phyloP scores from a whole-genome alignment of 2,329 filamentous ascomycete genomes.

The Davidsoniella neocaledoniae region DNA sequence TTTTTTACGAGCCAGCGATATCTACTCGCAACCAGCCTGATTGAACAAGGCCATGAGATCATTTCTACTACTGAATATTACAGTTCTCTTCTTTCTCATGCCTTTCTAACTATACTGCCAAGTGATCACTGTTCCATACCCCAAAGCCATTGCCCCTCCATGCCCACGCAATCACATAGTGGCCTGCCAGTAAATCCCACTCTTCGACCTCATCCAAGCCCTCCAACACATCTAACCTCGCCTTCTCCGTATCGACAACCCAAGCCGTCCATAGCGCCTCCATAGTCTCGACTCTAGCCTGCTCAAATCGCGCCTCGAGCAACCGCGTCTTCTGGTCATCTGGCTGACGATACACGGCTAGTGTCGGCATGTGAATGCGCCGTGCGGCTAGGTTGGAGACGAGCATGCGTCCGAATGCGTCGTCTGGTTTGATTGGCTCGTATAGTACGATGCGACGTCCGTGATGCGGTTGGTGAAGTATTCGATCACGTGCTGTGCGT shows the following conservation, averaged over 20 bases:
- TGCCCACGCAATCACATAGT: constrained; percentile 85
- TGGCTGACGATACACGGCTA: constrained; percentile 54
- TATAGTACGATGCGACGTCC: constrained; percentile 53
- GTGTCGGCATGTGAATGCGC: constrained; percentile 68
- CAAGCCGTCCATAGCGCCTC: constrained; percentile 58
- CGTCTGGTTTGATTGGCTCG: constrained; percentile 70
- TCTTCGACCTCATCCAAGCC: constrained; percentile 93
- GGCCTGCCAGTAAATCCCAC: constrained; percentile 68
- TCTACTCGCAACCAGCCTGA: not conserved
- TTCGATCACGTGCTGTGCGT: constrained; percentile 46
- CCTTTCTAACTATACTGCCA: not conserved
- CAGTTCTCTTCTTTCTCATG: not conserved
- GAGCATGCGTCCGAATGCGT: constrained; percentile 86
- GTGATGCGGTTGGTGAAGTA: constrained; percentile 42
- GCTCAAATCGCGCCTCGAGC: constrained; percentile 44
- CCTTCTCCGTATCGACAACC: constrained; percentile 55
- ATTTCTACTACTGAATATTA: not conserved
- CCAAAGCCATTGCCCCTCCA: constrained; percentile 41
- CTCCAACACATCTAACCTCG: constrained; percentile 62
- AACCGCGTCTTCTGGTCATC: constrained; percentile 53
- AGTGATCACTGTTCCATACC: constrained; percentile 1
- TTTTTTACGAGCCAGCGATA: not conserved
- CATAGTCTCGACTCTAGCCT: constrained; percentile 27
- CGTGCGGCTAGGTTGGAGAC: constrained; percentile 70
- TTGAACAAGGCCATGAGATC: not conserved